These are phyloP conservation scores for Nematodospora anomalae DNA, from an alignment of 1,139 yeast species.

Conservation along the genomic window DNA sequence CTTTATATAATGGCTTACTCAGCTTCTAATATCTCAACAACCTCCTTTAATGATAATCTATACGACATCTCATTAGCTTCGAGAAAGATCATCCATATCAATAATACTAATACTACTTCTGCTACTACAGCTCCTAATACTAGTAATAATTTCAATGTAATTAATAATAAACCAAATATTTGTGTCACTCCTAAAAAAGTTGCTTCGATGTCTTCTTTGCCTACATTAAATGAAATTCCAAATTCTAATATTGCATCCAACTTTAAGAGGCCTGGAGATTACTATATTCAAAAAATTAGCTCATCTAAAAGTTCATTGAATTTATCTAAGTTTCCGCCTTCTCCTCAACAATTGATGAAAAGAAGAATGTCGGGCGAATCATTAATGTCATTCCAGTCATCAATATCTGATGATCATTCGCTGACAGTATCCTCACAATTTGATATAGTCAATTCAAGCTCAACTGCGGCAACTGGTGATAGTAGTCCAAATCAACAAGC, in stretches of 20 bases:
- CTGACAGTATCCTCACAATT: conserved; percentile 40
- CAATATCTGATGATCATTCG: conserved; percentile 35
- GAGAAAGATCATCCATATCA: conserved; percentile 6
- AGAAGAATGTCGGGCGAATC: conserved; percentile 42
- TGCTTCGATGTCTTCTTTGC: conserved; percentile 27
- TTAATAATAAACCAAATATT: conserved; percentile 2
- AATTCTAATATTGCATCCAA: conserved; percentile 1
- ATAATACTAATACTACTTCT: conserved; percentile 12
- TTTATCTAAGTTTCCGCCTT: conserved; percentile 7
- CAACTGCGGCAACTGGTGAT: conserved; percentile 1
- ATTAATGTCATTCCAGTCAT: conserved; percentile 35
- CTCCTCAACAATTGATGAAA: conserved; percentile 10
- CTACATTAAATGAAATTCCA: conserved; percentile 21
- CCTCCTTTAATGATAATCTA: conserved; percentile 21
- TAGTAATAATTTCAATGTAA: neutral
- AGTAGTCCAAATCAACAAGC: conserved; percentile 7
- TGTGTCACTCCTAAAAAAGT: conserved; percentile 26
- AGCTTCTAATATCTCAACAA: conserved; percentile 6
- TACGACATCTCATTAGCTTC: conserved; percentile 28
- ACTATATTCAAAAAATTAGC: conserved; percentile 35
- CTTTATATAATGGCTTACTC: neutral
- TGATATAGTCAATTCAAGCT: conserved; percentile 19
- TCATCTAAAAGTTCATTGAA: conserved; percentile 10
- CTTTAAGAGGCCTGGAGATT: conserved; percentile 44
- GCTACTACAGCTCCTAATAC: conserved; percentile 8